phyloP scores from a whole-genome alignment of 2,329 filamentous ascomycete species.

The Phoma sp. region DNA sequence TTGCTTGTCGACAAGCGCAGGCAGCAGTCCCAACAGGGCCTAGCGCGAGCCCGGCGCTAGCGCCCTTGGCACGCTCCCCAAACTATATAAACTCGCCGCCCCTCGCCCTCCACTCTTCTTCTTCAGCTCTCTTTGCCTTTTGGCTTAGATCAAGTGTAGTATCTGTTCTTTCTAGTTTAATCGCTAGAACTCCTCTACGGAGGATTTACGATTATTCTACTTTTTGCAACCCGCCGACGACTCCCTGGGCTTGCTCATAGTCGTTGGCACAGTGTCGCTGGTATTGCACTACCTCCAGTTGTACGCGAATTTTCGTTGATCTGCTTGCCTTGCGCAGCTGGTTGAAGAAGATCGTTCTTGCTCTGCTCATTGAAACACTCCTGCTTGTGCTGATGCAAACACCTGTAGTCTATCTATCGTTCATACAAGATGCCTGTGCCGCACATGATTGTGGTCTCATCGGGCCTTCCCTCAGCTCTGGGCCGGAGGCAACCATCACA shows the following conservation, averaged over 20 bases:
- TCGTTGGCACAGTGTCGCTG: neutral
- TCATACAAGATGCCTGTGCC: no score
- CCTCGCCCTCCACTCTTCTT: neutral
- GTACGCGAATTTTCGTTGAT: slow-evolving; percentile 4
- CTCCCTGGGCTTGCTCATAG: neutral
- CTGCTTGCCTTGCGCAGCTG: neutral
- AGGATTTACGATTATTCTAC: neutral
- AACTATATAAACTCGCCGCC: neutral
- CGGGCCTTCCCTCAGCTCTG: no score
- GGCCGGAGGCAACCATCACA: no score
- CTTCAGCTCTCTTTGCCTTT: neutral
- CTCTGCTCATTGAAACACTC: no score
- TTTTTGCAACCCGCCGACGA: neutral
- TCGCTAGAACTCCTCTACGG: neutral
- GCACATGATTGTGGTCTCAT: no score
- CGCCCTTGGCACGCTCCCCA: neutral
- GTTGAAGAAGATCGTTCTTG: neutral
- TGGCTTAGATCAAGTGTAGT: slow-evolving; percentile 7
- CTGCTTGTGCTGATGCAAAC: no score
- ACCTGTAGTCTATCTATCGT: no score
- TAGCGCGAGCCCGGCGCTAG: no score
- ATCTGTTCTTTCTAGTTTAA: slow-evolving; percentile 7
- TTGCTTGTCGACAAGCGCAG: no score
- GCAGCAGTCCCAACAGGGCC: no score
- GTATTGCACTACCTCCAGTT: slow-evolving; percentile 3